Evolutionary conservation across 352 stramenopile genomes (phyloP), one percentile per base, ranked within the genome.

Genomic region (Blastocystis sp.): DNA sequence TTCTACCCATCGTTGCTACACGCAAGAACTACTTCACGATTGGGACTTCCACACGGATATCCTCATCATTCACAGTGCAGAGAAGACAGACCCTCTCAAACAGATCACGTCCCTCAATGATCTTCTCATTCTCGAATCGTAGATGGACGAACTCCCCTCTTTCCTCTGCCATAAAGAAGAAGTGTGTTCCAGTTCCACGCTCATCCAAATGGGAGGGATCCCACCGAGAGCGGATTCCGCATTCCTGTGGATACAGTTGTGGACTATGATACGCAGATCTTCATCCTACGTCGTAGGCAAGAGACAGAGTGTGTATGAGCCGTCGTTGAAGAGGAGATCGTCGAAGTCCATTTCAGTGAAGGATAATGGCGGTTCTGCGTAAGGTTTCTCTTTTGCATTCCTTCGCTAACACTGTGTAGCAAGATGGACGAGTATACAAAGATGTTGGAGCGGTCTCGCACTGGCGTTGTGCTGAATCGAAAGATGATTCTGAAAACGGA

Each of bases 401-500:
- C 16, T 55, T 55, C 45, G 45, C 45, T 55, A 16, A 55, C 45
- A 16, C 24, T 45, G 12, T 45, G 24, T 85, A 85, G 74, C 33
- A 66, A 67, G 66, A 55, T 85, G 45, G 31, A 85, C 10, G 74
- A 85, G 2, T 85, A 67, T 67, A 45, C 35, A 3, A 31, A 19
- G 4, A 21, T 67, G 21, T 26, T 85, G 31, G 60, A 67, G 31
- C 65, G 51, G 4, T n/a, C 24, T 2, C 45, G 74, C 12, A 51
- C 35, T 21, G 74, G 74, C 67, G 51, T 85, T 51, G 61, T 85
- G 16, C 55, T 85, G 29, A 85, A 33, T 10, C 29, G 29, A 55
- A 33, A 69, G 55, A 85, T 85, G 74, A 37, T 85, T 21, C 19
- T 85, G 33, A 85, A 85, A 85, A 67, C 12, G 31, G 74, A 85